phyloP scores from a whole-genome alignment of 176 grass and related monocot genomes.

The Juncus inflexus region DNA sequence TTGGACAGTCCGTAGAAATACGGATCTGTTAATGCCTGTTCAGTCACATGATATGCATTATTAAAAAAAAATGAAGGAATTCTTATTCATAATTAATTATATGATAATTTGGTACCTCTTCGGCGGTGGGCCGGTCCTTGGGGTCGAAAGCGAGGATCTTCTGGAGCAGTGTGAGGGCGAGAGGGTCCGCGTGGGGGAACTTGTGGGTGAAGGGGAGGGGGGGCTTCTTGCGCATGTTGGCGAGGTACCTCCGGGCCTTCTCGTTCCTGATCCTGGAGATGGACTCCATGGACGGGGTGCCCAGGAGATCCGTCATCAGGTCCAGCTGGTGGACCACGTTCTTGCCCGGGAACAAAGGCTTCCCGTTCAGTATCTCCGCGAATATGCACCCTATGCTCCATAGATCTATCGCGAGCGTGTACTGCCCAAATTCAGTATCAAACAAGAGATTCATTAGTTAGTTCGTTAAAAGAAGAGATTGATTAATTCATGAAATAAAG shows the following conservation, averaged over 20 bases:
- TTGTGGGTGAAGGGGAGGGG: constrained; percentile 60
- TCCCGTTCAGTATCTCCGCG: constrained; percentile 72
- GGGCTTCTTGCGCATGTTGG: constrained; percentile 57
- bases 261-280: constrained; percentile 76
- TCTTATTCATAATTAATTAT: not conserved
- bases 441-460: constrained; percentile 16
- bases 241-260: constrained; percentile 65
- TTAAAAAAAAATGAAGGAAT: constrained; percentile 8
- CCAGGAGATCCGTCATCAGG: constrained; percentile 80
- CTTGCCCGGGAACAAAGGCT: constrained; percentile 70
- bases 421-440: constrained; percentile 35
- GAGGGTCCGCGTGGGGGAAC: constrained; percentile 59
- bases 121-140: constrained; percentile 62
- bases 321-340: constrained; percentile 83
- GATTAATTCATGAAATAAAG: not conserved
- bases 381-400: constrained; percentile 91
- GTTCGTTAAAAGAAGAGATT: not conserved
- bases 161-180: constrained; percentile 67
- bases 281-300: constrained; percentile 59
- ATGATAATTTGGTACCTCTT: constrained; percentile 40
- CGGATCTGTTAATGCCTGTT: constrained; percentile 66
- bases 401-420: constrained; percentile 80
- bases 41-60: constrained; percentile 8
- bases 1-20: constrained; percentile 79
- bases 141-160: constrained; percentile 70